phyloP scores from a whole-genome alignment of 1,284 basidiomycete genomes.

The Cutaneotrichosporon curvatum region DNA sequence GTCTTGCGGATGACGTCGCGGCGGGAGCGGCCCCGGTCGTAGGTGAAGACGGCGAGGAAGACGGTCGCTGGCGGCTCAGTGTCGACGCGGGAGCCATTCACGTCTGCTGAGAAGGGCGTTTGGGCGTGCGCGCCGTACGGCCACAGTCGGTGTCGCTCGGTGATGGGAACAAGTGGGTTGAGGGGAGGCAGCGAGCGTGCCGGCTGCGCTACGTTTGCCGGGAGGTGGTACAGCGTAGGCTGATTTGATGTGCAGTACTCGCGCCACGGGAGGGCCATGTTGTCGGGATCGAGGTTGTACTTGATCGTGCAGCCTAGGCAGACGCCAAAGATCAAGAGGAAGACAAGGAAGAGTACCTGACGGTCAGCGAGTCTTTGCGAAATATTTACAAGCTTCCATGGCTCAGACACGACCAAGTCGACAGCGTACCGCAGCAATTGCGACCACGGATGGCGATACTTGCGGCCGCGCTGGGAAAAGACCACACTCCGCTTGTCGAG shows the following conservation, averaged over 20 bases:
- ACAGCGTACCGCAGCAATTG: too few relatives aligned
- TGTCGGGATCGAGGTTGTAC: conserved; percentile 91
- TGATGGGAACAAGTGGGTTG: conserved; percentile 24
- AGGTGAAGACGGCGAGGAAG: conserved; percentile 84
- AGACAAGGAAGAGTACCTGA: background rate
- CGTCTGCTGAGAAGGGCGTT: conserved; percentile 22
- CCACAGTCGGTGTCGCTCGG: conserved; percentile 42
- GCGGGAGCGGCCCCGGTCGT: conserved; percentile 77
- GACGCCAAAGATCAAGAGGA: background rate
- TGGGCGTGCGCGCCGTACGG: conserved; percentile 22
- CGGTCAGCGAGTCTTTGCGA: too few relatives aligned
- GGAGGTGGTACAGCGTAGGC: conserved; percentile 39
- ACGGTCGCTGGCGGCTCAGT: conserved; percentile 84
- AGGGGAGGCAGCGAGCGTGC: conserved; percentile 5
- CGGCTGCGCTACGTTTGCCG: too few relatives aligned
- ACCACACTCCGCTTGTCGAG: too few relatives aligned
- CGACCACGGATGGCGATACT: too few relatives aligned
- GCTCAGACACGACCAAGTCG: too few relatives aligned
- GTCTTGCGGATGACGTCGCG: conserved; percentile 83
- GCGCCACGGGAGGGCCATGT: conserved; percentile 87
- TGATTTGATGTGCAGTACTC: conserved; percentile 70
- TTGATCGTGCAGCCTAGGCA: conserved; percentile 56
- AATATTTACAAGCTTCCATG: too few relatives aligned
- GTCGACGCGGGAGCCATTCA: conserved; percentile 38
- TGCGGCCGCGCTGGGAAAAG: too few relatives aligned